Percentiles rank a stretch among this genome's conserved stretches.
Evolutionary conservation across 176 grass and related monocot genomes (phyloP).

Genomic region (Coix lacrymajobi): DNA sequence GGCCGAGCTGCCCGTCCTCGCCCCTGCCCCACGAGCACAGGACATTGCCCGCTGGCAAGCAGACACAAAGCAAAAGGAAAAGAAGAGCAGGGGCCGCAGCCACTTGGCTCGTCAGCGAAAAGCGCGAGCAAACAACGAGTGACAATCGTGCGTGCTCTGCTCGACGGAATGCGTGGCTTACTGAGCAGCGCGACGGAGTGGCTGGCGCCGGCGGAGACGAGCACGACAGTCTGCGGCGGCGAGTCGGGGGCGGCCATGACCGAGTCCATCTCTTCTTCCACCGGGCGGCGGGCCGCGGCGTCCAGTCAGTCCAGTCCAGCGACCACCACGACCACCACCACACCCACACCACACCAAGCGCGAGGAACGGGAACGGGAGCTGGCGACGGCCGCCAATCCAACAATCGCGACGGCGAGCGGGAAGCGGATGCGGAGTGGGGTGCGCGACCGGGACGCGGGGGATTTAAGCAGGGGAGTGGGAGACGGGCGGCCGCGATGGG

Average conservation of each 20-base stretch:
- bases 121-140: background rate
- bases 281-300: background rate
- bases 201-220: conserved; percentile 90
- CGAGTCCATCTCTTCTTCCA: conserved; percentile 35
- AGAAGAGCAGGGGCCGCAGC: background rate
- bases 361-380: background rate
- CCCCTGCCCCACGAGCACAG: conserved; percentile 98
- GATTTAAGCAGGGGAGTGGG: conserved; percentile 16
- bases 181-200: conserved; percentile 97
- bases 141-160: background rate
- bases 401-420: background rate
- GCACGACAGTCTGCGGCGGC: conserved; percentile 38
- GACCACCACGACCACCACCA: no score
- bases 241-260: conserved; percentile 19
- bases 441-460: background rate
- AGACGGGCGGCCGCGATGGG: conserved; percentile 26
- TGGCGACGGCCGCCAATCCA: background rate
- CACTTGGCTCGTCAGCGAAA: background rate
- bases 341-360: background rate
- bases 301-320: background rate
- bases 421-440: background rate
- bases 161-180: conserved; percentile 35
- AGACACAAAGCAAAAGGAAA: background rate
- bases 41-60: conserved; percentile 65
- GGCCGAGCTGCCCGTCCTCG: conserved; percentile 95